A percentile compares a stretch with the other conserved stretches of the same genome.
phyloP scores from a whole-genome alignment of 495 filamentous ascomycete species.

The Tuber aestivum region DNA sequence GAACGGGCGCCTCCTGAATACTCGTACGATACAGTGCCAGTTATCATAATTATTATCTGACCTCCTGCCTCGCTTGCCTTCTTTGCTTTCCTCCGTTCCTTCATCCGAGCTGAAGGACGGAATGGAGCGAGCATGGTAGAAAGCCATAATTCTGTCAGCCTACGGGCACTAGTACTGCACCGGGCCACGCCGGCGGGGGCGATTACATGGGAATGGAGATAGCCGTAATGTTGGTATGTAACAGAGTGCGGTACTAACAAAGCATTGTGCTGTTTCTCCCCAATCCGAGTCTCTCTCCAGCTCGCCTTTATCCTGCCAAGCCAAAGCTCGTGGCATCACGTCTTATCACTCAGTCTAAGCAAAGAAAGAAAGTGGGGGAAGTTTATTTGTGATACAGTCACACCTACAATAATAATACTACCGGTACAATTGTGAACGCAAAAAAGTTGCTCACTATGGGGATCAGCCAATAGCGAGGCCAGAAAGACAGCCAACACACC shows the following conservation, averaged over 20 bases:
- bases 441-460: no score
- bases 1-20: background rate
- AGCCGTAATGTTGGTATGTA: background rate
- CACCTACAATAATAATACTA: no score
- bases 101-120: background rate
- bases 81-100: background rate
- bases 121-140: background rate
- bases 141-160: background rate
- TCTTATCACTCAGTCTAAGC: background rate
- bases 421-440: no score
- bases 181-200: no score
- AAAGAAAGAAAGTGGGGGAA: background rate
- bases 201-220: no score
- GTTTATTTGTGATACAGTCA: background rate
- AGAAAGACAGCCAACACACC: no score
- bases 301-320: background rate
- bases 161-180: no score
- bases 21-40: no score
- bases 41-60: background rate
- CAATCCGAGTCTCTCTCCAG: background rate
- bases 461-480: no score
- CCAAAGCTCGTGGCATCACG: background rate
- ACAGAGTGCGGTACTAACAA: background rate
- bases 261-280: background rate
- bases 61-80: background rate